Conservation (phyloP, 768 basidiomycete genomes). For the Boletales sp. region DNA sequence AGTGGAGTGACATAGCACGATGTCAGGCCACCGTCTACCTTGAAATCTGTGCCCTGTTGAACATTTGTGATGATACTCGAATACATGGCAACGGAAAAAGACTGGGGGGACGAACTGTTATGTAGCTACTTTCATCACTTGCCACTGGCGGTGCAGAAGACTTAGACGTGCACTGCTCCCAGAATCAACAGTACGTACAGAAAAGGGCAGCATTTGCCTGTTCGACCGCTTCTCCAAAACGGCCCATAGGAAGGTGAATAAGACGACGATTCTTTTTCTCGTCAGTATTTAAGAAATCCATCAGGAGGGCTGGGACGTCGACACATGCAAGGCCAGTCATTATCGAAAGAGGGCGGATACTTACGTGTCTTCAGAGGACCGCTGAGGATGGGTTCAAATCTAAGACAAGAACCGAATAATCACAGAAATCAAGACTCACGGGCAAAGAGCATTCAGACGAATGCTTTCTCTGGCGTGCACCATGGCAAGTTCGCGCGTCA, state of each 20-base stretch:
- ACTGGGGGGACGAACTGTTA: conserved; percentile 62
- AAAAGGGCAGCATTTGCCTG: conserved; percentile 91
- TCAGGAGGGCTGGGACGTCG: conserved; percentile 71
- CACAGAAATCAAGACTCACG: conserved; percentile 48
- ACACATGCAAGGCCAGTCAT: neutral
- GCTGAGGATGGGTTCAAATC: conserved; percentile 36
- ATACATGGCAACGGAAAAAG: neutral
- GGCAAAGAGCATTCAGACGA: conserved; percentile 93
- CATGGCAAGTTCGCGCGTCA: conserved; percentile 97
- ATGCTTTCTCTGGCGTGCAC: conserved; percentile 98
- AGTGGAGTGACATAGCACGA: conserved; percentile 89
- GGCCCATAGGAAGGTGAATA: conserved; percentile 92
- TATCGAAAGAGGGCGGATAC: conserved; percentile 22
- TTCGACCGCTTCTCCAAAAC: conserved; percentile 97
- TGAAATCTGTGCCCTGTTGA: conserved; percentile 81
- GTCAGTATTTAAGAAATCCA: conserved; percentile 96
- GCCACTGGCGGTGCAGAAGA: conserved; percentile 51
- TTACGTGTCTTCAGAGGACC: conserved; percentile 94
- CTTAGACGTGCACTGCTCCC: conserved; percentile 5
- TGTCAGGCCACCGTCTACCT: conserved; percentile 92
- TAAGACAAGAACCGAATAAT: neutral
- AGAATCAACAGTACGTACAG: conserved; percentile 52
- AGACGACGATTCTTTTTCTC: conserved; percentile 92
- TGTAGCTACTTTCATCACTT: conserved; percentile 93
- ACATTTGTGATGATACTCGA: conserved; percentile 4